Base-by-base conservation (phyloP, 2,329 filamentous ascomycete genomes). In the Davidsoniella virescens region DNA sequence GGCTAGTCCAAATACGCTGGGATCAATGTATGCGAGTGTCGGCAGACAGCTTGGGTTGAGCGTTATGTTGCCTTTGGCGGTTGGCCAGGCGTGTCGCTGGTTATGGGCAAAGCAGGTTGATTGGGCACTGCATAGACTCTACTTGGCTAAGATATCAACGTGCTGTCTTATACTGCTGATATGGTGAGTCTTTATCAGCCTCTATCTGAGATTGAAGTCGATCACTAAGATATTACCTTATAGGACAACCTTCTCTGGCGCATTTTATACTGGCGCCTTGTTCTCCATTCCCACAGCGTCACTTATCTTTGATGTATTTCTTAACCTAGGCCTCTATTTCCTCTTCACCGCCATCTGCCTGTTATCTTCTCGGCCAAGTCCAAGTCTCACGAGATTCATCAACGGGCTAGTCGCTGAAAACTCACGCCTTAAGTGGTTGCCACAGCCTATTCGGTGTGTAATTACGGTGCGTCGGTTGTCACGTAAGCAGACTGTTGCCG, bases 31-130 rank as follows among this genome's bases (percentile, higher is more conserved):
- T 59, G 69, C 67, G 10, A 68, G 73, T 51, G 80, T 85, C 1
- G 78, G 84, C 56, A 76, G 75, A 64, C 80, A 84, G 59, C 66
- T 86, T 0, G 79, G 80, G 0, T 64, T 85, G 8, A 81, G 76
- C 16, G 76, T 84, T 1, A 67, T 85, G 47, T 51, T 84, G 17
- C 82, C 82, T 1, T 67, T 86, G 52, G 63, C 70, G 0, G 65
- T 77, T 1, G 81, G 82, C 0, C 82, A 85, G 59, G 57, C 68
- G 0, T 59, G 82, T 3, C 73, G 79, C 36, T 70, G 66, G 63
- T 58, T 62, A 16, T 70, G 65, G 57, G 64, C 67, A 41, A 70
- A 71, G 54, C 62, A 68, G 29, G 80, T 76, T 44, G 69, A 72
- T 1, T 70, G 69, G 57, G 61, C 68, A 2, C 63, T 80, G 50